Conservation (phyloP, 768 basidiomycete species). For the Cyclocybe cylindracea region DNA sequence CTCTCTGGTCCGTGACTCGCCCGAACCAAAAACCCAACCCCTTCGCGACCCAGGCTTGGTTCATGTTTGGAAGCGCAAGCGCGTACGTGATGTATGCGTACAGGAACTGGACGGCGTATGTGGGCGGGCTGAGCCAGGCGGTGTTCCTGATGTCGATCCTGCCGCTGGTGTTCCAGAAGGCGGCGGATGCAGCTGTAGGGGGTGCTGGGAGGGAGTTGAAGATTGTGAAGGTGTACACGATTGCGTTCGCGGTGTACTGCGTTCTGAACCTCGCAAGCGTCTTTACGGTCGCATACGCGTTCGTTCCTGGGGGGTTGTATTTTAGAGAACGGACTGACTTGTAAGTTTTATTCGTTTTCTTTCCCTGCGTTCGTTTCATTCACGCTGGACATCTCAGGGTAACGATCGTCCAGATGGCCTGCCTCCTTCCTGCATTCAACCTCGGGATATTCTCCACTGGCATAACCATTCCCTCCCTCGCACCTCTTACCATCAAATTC, state of each 20-base stretch:
- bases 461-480: not conserved
- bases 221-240: conserved; percentile 51
- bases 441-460: conserved; percentile 4
- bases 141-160: conserved; percentile 65
- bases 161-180: conserved; percentile 54
- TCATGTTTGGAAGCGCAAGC: conserved; percentile 50
- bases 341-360: conserved; percentile 38
- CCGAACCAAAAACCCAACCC: conserved; percentile 14
- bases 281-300: conserved; percentile 89
- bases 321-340: conserved; percentile 79
- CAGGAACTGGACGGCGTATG: conserved; percentile 70
- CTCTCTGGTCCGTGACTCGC: conserved; percentile 8
- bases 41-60: conserved; percentile 49
- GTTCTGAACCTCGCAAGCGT: conserved; percentile 69
- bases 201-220: conserved; percentile 22
- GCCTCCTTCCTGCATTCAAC: conserved; percentile 42
- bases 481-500: conserved; percentile 8
- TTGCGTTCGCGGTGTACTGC: conserved; percentile 58
- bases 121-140: conserved; percentile 63
- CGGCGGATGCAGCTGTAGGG: conserved; percentile 32
- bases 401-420: conserved; percentile 51
- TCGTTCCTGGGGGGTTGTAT: conserved; percentile 78
- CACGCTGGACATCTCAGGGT: conserved; percentile 40
- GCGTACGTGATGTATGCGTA: conserved; percentile 58
- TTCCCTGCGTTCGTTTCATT: not conserved